Evolutionary conservation across 345 rosid genomes (phyloP).

Genomic region (Citrus glauca): DNA sequence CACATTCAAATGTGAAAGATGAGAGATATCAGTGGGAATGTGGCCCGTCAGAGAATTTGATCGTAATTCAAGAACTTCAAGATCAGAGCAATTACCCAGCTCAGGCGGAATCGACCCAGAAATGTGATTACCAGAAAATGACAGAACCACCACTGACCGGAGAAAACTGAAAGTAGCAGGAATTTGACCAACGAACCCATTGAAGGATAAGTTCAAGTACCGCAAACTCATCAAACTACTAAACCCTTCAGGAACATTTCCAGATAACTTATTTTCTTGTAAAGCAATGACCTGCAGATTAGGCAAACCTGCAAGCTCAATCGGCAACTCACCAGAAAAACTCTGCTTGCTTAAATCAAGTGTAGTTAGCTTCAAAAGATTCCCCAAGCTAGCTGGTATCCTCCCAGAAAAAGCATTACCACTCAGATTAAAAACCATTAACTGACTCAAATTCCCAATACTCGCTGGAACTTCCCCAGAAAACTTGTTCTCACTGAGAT

Average conservation of each 20-base stretch:
- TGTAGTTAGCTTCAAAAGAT: slow-evolving; percentile 44
- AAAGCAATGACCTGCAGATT: slow-evolving; percentile 78
- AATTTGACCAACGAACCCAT: slow-evolving; percentile 61
- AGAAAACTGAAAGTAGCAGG: slow-evolving; percentile 76
- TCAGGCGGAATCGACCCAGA: slow-evolving; percentile 67
- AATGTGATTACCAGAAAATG: slow-evolving; percentile 66
- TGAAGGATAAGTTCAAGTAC: slow-evolving; percentile 66
- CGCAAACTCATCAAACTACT: slow-evolving; percentile 76
- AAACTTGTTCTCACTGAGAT: slow-evolving; percentile 62
- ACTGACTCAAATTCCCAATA: slow-evolving; percentile 51
- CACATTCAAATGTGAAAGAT: slow-evolving; percentile 41
- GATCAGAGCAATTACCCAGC: slow-evolving; percentile 81
- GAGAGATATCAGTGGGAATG: slow-evolving; percentile 72
- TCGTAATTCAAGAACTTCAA: slow-evolving; percentile 70
- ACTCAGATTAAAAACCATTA: slow-evolving; percentile 50
- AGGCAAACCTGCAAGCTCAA: slow-evolving; percentile 81
- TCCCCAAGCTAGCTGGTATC: slow-evolving; percentile 49
- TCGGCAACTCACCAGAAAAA: slow-evolving; percentile 60
- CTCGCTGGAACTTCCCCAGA: slow-evolving; percentile 48
- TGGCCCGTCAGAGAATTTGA: slow-evolving; percentile 57
- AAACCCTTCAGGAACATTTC: slow-evolving; percentile 75
- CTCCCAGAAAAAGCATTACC: slow-evolving; percentile 51
- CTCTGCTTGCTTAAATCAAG: slow-evolving; percentile 68
- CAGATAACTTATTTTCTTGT: slow-evolving; percentile 75
- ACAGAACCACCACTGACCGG: slow-evolving; percentile 54